Conservation (phyloP, 768 basidiomycete species). For the Rossbeevera mucosa region DNA sequence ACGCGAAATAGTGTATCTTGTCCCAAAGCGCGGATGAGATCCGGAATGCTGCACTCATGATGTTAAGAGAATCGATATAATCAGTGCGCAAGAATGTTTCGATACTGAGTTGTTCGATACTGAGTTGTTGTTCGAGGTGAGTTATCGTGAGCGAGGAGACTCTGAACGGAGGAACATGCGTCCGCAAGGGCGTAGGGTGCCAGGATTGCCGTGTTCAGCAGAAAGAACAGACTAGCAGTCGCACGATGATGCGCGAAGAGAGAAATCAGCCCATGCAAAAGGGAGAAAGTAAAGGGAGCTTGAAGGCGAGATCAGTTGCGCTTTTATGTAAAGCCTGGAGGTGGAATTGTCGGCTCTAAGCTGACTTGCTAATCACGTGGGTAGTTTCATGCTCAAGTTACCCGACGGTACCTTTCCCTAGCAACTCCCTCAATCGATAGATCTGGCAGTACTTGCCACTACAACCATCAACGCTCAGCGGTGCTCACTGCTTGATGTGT, state of each 20-base stretch:
- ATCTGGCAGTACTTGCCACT: slow-evolving; percentile 3
- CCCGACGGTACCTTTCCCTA: background rate
- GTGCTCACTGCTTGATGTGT: background rate
- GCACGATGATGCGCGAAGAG: background rate
- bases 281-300: background rate
- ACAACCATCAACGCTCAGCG: slow-evolving; percentile 3
- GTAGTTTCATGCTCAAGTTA: background rate
- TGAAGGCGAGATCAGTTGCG: background rate
- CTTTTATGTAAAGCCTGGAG: slow-evolving; percentile 3
- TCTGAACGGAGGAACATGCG: slow-evolving; percentile 17
- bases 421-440: background rate
- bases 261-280: slow-evolving; percentile 17
- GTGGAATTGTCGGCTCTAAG: slow-evolving; percentile 10
- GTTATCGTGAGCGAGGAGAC: slow-evolving; percentile 10
- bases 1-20: slow-evolving; percentile 85
- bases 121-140: background rate
- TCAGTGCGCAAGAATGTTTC: background rate
- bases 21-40: slow-evolving; percentile 82
- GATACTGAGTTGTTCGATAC: slow-evolving; percentile 1
- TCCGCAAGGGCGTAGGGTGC: slow-evolving; percentile 18
- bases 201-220: slow-evolving; percentile 12
- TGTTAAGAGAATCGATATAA: background rate
- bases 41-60: slow-evolving; percentile 50
- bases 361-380: slow-evolving; percentile 15
- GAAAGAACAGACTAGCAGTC: background rate